These are phyloP conservation scores for Xylaria flabelliformis DNA, from an alignment of 495 filamentous ascomycete species.

Conservation along the genomic window DNA sequence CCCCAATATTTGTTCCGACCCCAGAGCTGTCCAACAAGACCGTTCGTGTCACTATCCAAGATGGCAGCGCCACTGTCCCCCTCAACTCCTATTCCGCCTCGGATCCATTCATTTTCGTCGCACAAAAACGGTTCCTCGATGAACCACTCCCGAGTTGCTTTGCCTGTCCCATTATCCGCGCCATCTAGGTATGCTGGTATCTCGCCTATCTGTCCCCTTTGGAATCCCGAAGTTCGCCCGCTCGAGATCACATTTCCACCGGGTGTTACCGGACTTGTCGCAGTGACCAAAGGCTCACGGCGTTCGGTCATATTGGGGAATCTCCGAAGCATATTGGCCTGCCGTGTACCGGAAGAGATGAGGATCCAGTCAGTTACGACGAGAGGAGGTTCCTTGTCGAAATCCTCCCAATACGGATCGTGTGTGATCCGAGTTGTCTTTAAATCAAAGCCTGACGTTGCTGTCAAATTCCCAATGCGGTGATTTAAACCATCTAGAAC, in stretches of 20 bases:
- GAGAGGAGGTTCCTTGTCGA: conserved; percentile 37
- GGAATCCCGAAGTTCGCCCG: conserved; percentile 39
- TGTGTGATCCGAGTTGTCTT: conserved; percentile 42
- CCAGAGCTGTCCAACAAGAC: conserved; percentile 46
- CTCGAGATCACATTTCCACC: conserved; percentile 35
- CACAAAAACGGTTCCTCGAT: conserved; percentile 39
- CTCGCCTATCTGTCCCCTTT: conserved; percentile 40
- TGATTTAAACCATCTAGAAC: conserved; percentile 26
- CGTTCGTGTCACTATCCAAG: conserved; percentile 39
- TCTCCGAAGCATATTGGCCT: conserved; percentile 40
- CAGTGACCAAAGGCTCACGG: conserved; percentile 30
- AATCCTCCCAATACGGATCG: conserved; percentile 44
- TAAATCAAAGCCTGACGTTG: conserved; percentile 40
- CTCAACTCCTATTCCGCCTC: conserved; percentile 46
- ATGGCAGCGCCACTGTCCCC: conserved; percentile 46
- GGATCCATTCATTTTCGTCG: conserved; percentile 44
- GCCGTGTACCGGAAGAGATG: conserved; percentile 33
- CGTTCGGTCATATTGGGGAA: conserved; percentile 36
- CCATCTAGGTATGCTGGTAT: conserved; percentile 41
- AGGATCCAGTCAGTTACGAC: conserved; percentile 43
- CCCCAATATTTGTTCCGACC: conserved; percentile 43
- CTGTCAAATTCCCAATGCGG: conserved; percentile 34
- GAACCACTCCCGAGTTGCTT: conserved; percentile 44
- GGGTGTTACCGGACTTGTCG: conserved; percentile 30
- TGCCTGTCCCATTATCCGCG: conserved; percentile 37